Evolutionary conservation across 768 basidiomycete genomes (phyloP).

Genomic region (Auriscalpium orientale): DNA sequence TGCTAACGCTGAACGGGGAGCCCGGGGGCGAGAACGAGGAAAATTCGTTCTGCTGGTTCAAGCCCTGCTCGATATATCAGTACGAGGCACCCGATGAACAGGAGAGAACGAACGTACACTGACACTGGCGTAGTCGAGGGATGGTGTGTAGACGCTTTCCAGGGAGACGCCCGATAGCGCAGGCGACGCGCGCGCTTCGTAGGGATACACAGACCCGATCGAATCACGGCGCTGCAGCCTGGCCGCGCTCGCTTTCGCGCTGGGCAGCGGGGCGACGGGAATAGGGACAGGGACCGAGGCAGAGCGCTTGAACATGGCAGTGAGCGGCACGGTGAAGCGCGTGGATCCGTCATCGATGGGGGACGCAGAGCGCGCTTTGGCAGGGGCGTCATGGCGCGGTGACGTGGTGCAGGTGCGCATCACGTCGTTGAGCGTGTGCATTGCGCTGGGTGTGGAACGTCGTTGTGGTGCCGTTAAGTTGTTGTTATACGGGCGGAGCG

Average conservation of each 20-base stretch:
- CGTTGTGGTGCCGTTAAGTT: no score
- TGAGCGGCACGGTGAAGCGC: constrained; percentile 43
- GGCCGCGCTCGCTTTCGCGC: neutral
- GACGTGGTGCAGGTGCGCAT: no score
- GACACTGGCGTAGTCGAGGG: neutral
- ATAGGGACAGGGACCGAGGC: constrained; percentile 31
- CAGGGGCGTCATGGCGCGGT: no score
- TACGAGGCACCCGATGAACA: neutral
- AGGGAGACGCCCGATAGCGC: neutral
- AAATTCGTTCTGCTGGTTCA: constrained; percentile 2
- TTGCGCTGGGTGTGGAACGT: no score
- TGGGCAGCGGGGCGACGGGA: neutral
- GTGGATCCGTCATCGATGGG: constrained; percentile 8
- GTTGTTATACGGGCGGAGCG: no score
- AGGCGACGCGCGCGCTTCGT: neutral
- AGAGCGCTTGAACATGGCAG: constrained; percentile 60
- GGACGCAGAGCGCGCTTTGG: constrained; percentile 13
- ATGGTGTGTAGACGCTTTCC: neutral
- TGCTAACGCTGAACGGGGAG: constrained; percentile 8
- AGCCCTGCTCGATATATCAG: neutral
- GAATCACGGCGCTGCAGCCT: neutral
- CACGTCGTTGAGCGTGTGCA: no score
- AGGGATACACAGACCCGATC: neutral
- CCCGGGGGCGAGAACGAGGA: constrained; percentile 12
- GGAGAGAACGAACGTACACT: neutral